Percentiles rank a stretch among this genome's conserved stretches.
phyloP scores from a whole-genome alignment of 2,329 filamentous ascomycete genomes.

The Penicillium sp. region DNA sequence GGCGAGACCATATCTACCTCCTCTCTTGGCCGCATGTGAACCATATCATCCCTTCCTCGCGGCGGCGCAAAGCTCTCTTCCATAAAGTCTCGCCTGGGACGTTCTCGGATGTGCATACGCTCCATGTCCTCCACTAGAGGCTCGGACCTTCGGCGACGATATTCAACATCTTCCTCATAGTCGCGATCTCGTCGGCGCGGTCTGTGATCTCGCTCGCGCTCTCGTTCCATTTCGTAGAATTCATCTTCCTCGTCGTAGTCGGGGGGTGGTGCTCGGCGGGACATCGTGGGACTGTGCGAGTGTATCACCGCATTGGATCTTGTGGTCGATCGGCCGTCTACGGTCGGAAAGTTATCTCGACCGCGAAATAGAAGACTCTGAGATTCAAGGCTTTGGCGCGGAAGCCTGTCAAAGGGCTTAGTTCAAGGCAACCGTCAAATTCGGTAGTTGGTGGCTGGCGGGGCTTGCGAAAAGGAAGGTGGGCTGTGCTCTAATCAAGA shows the following conservation, averaged over 20 bases:
- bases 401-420: not conserved
- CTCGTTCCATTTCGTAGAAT: conserved; percentile 29
- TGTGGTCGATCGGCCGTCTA: not conserved
- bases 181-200: conserved; percentile 28
- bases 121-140: conserved; percentile 47
- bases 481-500: not conserved
- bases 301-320: conserved; percentile 4
- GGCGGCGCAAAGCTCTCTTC: conserved; percentile 35
- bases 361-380: not conserved
- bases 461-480: conserved; percentile 1
- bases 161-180: conserved; percentile 32
- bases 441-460: not conserved
- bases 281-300: conserved; percentile 25
- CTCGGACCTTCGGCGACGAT: conserved; percentile 34
- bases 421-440: not conserved
- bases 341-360: not conserved
- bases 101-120: conserved; percentile 43
- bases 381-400: not conserved
- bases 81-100: conserved; percentile 36
- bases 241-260: conserved; percentile 35
- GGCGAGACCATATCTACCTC: conserved; percentile 18
- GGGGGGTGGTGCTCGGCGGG: conserved; percentile 29
- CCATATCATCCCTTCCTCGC: conserved; percentile 32
- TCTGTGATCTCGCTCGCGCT: conserved; percentile 27
- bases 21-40: conserved; percentile 30